A percentile compares a stretch with the other conserved stretches of the same genome.
Conservation (phyloP, 257 asterid genomes). For the Echites panduratus region DNA sequence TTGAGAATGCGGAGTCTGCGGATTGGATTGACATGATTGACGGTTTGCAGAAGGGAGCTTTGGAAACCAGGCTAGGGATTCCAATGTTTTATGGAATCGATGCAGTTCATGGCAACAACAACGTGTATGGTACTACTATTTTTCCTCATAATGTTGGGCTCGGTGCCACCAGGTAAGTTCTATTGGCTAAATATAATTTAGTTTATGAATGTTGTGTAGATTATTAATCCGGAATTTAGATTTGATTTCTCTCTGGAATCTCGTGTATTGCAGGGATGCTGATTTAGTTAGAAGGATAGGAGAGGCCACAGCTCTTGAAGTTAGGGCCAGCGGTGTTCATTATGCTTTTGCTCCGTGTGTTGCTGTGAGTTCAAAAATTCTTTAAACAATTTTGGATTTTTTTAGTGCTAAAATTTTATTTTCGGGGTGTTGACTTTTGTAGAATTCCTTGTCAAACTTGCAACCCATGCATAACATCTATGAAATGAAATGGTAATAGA, state of each 20-base stretch:
- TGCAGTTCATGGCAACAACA: slow-evolving; percentile 92
- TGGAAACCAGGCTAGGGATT: slow-evolving; percentile 70
- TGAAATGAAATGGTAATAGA: background rate
- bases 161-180: slow-evolving; percentile 81
- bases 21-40: slow-evolving; percentile 90
- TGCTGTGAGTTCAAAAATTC: slow-evolving; percentile 60
- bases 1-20: slow-evolving; percentile 61
- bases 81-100: slow-evolving; percentile 87
- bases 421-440: background rate
- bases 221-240: background rate
- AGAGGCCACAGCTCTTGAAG: slow-evolving; percentile 91
- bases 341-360: slow-evolving; percentile 97
- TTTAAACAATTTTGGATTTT: background rate
- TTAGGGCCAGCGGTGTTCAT: slow-evolving; percentile 82
- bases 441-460: background rate
- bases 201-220: background rate
- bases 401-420: background rate
- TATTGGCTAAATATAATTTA: background rate
- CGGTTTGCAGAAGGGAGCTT: slow-evolving; percentile 65
- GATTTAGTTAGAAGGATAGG: slow-evolving; percentile 72
- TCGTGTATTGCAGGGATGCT: slow-evolving; percentile 43
- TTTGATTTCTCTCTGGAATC: background rate
- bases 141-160: slow-evolving; percentile 92
- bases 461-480: background rate
- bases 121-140: slow-evolving; percentile 85